These are phyloP conservation scores for Filosporella fistucella DNA, from an alignment of 495 filamentous ascomycete species.

Conservation along the genomic window DNA sequence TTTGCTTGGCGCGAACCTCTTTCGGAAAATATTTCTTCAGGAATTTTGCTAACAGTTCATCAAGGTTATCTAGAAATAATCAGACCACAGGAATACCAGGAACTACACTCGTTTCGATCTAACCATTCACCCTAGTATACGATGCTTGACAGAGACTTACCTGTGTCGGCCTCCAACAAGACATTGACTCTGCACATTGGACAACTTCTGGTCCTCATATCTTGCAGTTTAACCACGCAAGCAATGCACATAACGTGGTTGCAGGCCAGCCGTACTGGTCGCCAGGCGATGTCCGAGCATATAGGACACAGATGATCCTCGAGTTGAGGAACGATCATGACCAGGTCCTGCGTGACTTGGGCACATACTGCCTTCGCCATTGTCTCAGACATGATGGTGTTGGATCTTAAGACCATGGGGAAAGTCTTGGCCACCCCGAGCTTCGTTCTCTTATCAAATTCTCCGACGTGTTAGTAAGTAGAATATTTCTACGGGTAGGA, in stretches of 20 bases:
- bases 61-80: slow-evolving; percentile 46
- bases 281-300: slow-evolving; percentile 60
- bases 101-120: too few species aligned
- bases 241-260: slow-evolving; percentile 67
- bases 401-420: slow-evolving; percentile 42
- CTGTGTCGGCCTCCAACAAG: slow-evolving; percentile 53
- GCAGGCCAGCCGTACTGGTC: slow-evolving; percentile 63
- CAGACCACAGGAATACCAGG: not conserved
- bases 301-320: slow-evolving; percentile 73
- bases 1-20: slow-evolving; percentile 60
- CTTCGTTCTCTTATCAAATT: slow-evolving; percentile 76
- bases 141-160: slow-evolving; percentile 27
- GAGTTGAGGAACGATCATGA: slow-evolving; percentile 63
- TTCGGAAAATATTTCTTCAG: slow-evolving; percentile 65
- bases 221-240: slow-evolving; percentile 68
- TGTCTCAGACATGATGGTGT: slow-evolving; percentile 44
- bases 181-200: slow-evolving; percentile 62
- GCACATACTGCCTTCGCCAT: slow-evolving; percentile 64
- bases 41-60: slow-evolving; percentile 53
- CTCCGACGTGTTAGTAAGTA: slow-evolving; percentile 29
- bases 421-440: slow-evolving; percentile 53
- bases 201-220: slow-evolving; percentile 50
- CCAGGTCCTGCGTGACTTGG: slow-evolving; percentile 57
- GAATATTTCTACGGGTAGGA: not conserved
- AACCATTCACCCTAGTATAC: not conserved